These are phyloP conservation scores for Ophiostoma pallidulum DNA, from an alignment of 2,329 filamentous ascomycete genomes.

Conservation along the genomic window DNA sequence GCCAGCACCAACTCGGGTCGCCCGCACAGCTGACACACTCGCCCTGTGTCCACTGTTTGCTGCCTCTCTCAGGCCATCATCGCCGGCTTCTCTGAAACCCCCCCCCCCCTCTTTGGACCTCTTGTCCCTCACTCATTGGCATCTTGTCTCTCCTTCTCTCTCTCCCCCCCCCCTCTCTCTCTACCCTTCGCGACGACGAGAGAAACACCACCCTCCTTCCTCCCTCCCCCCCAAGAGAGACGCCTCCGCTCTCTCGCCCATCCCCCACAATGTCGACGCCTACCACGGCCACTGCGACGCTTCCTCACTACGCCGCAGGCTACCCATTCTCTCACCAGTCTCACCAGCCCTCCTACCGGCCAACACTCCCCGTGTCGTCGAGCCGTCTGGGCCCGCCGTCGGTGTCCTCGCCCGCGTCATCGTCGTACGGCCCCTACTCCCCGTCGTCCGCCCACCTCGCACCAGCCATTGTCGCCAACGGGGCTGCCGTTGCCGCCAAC, in stretches of 20 bases:
- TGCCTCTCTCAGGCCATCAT: neutral
- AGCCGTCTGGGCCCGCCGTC: slow-evolving; percentile 26
- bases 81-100: neutral
- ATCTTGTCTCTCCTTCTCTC: neutral
- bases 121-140: too few species aligned
- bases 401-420: slow-evolving; percentile 22
- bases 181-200: neutral
- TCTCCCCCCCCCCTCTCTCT: neutral
- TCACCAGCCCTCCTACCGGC: slow-evolving; percentile 32
- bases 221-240: neutral
- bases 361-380: slow-evolving; percentile 28
- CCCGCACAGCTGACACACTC: neutral
- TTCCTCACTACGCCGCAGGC: slow-evolving; percentile 59
- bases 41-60: slow-evolving; percentile 1
- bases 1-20: too few species aligned
- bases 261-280: slow-evolving; percentile 64
- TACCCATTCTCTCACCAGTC: slow-evolving; percentile 49
- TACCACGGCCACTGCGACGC: slow-evolving; percentile 63
- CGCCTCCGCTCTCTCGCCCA: neutral
- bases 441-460: slow-evolving; percentile 12
- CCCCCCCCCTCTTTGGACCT: neutral
- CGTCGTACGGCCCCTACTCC: slow-evolving; percentile 20
- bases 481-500: slow-evolving; percentile 2
- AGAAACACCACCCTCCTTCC: too few species aligned
- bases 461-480: slow-evolving; percentile 10